phyloP scores from a whole-genome alignment of 1,284 basidiomycete species.

The Caloboletus firmus region DNA sequence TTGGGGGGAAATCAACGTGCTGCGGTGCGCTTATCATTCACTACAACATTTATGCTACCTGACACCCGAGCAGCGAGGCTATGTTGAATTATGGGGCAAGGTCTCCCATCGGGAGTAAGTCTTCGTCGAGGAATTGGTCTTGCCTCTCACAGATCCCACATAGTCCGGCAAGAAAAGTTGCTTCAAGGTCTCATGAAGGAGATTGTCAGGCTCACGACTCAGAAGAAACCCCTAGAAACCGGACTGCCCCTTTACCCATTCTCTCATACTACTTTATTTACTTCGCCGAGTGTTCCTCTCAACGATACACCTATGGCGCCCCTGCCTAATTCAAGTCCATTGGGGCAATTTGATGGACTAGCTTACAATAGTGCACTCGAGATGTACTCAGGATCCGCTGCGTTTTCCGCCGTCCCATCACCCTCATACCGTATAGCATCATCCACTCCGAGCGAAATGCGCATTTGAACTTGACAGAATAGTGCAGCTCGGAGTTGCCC shows the following conservation, averaged over 20 bases:
- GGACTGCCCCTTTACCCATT: conserved; percentile 77
- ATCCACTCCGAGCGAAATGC: conserved; percentile 11
- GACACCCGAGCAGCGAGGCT: conserved; percentile 53
- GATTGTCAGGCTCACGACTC: conserved; percentile 76
- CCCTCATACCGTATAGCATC: conserved; percentile 7
- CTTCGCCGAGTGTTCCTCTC: conserved; percentile 35
- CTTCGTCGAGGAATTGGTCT: conserved; percentile 1
- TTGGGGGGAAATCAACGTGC: conserved; percentile 81
- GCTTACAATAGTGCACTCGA: conserved; percentile 8
- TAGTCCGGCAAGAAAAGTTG: conserved; percentile 75
- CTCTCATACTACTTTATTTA: conserved; percentile 65
- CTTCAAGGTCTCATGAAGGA: conserved; percentile 82
- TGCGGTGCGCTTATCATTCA: conserved; percentile 49
- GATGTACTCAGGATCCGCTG: conserved; percentile 11
- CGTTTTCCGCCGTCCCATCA: conserved; percentile 3
- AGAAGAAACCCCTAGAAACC: conserved; percentile 73
- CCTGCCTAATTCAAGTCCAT: conserved; percentile 35
- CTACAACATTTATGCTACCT: conserved; percentile 6
- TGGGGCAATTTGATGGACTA: conserved; percentile 11
- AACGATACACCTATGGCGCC: conserved; percentile 37
- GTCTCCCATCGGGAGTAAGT: conserved; percentile 80
- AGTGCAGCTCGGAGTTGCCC: conserved; percentile 13
- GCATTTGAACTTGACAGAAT: conserved; percentile 5
- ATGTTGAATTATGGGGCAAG: conserved; percentile 76
- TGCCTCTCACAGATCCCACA: conserved; percentile 17